Base-by-base conservation (phyloP, 257 asterid genomes). In the Nicotiana benthamiana region DNA sequence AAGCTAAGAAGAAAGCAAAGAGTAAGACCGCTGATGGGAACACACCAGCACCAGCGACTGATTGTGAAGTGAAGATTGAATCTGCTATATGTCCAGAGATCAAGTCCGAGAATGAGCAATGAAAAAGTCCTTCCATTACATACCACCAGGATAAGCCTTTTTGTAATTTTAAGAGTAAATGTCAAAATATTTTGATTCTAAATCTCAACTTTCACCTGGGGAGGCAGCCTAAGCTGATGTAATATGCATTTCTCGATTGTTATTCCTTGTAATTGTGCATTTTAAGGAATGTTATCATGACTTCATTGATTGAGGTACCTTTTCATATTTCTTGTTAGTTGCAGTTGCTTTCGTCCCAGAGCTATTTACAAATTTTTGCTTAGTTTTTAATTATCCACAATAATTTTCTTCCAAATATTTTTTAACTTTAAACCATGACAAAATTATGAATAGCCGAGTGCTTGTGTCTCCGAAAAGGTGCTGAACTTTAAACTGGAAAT, bases 1-100 rank as follows among this genome's bases (percentile, higher is more conserved):
- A 86, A 75, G 89, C 93, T 5, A 91, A 83, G 88, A 75, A 77
- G 63, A 86, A 83, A 84, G 87, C 85, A 80, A 87, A 87, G 86
- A 75, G 82, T 64, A 82, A 79, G 83, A 74, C 1, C 26, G 75
- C 15, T 24, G 78, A 81, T 15, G 61, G 61, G 61, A 74, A 26
- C 17, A 8, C 61, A 8, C 40, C 61, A 24, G 26, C 79, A 74
- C 51, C 2, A 28, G 43, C 27, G 43, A 26, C 22, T 13, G 36
- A 72, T 70, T 6, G 36, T 9, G 2, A 22, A 12, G 62, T 8
- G 61, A 26, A 16, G 79, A 24, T 24, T 26, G 79, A 48, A 74
- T 26, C 79, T 48, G 61, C 79, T 70, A 5, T 46, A 70, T 70
- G 59, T 46, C 59, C 77, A n/a, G 59, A 70, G 56, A 4, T 56